These are phyloP conservation scores for Corinectria fuckeliana DNA, from an alignment of 2,329 filamentous ascomycete species.

Conservation along the genomic window DNA sequence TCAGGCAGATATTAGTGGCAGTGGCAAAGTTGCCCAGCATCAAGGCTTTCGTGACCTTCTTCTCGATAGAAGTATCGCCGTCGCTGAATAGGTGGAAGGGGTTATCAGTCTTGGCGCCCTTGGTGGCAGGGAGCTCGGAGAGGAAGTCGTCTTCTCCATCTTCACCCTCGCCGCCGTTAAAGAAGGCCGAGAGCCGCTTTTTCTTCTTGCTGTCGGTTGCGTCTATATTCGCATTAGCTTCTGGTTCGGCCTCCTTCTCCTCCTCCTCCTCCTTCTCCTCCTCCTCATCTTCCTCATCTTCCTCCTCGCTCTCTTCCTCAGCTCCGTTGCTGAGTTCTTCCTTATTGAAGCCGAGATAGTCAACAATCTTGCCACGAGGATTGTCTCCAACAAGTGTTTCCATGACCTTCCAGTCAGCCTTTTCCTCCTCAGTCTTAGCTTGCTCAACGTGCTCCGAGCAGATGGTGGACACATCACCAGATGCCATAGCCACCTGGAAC, in stretches of 20 bases:
- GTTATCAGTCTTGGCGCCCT: constrained; percentile 90
- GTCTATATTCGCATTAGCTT: constrained; percentile 40
- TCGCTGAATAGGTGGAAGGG: constrained; percentile 91
- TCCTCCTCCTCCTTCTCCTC: constrained; percentile 19
- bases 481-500: constrained; percentile 83
- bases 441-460: constrained; percentile 79
- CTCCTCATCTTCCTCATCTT: constrained; percentile 38
- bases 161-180: constrained; percentile 70
- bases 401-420: constrained; percentile 94
- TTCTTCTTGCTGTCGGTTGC: constrained; percentile 57
- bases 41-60: constrained; percentile 83
- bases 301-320: constrained; percentile 34
- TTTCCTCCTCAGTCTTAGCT: constrained; percentile 87
- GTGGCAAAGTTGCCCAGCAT: constrained; percentile 91
- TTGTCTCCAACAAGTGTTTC: constrained; percentile 85
- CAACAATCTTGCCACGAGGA: constrained; percentile 83
- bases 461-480: constrained; percentile 78
- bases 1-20: constrained; percentile 86
- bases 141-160: constrained; percentile 85
- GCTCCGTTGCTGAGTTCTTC: constrained; percentile 59
- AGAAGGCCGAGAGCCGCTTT: constrained; percentile 78
- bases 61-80: constrained; percentile 83
- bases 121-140: constrained; percentile 82
- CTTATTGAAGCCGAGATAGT: constrained; percentile 87
- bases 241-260: neutral